phyloP scores from a whole-genome alignment of 768 basidiomycete species.

The Lentinula lateritia region DNA sequence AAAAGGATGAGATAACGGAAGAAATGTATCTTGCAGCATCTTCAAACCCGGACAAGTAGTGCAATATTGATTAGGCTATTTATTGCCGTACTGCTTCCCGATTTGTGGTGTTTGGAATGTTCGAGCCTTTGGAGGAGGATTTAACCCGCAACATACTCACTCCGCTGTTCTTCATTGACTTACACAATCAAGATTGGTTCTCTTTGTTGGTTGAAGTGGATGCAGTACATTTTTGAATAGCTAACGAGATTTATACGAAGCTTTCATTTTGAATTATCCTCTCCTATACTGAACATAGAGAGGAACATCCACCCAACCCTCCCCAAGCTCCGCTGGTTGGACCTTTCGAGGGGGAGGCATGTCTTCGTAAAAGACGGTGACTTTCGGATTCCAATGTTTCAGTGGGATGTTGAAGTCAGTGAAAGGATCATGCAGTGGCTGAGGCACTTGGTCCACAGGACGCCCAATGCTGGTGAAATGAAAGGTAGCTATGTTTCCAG shows the following conservation, averaged over 20 bases:
- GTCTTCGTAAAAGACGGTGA: not conserved
- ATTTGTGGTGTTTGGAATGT: too few species aligned
- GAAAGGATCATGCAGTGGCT: not conserved
- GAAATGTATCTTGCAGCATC: conserved; percentile 20
- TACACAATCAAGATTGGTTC: too few species aligned
- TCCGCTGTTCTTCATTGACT: too few species aligned
- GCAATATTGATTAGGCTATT: too few species aligned
- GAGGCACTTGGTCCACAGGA: not conserved
- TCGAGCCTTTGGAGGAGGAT: too few species aligned
- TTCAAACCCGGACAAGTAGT: not conserved
- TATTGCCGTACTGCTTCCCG: too few species aligned
- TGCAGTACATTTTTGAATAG: too few species aligned
- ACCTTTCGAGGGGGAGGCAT: not conserved
- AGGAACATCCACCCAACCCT: conserved; percentile 5
- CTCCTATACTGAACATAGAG: not conserved
- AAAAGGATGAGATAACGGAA: conserved; percentile 34
- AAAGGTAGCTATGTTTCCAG: not conserved
- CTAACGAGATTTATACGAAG: too few species aligned
- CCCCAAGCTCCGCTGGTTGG: not conserved
- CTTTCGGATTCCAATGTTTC: not conserved
- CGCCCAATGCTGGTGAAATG: not conserved
- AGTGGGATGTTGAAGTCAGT: not conserved
- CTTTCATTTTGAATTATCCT: not conserved
- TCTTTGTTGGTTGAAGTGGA: too few species aligned
- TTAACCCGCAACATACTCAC: too few species aligned